A percentile compares a stretch with the other conserved stretches of the same genome.
phyloP scores from a whole-genome alignment of 352 stramenopile genomes.

The Aphanomyces euteiches region DNA sequence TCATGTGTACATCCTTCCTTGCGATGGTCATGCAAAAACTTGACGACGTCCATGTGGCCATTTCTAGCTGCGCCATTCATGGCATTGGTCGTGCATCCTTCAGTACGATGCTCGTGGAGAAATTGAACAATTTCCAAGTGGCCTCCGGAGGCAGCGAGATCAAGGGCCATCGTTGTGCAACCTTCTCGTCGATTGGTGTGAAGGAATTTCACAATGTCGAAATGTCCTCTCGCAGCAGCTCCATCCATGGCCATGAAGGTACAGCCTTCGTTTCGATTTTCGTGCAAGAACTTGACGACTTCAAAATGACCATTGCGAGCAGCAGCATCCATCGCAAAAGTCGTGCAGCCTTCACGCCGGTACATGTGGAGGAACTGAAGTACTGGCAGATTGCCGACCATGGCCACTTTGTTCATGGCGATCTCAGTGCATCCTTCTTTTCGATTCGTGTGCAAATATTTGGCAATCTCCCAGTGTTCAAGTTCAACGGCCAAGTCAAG shows the following conservation, averaged over 20 bases:
- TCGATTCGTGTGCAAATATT: constrained; percentile 35
- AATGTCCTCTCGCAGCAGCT: background rate
- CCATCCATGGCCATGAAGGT: constrained; percentile 8
- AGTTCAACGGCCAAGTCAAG: constrained; percentile 11
- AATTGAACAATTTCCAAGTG: background rate
- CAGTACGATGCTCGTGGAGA: background rate
- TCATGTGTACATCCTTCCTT: constrained; percentile 13
- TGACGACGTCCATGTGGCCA: constrained; percentile 5
- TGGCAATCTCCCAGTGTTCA: constrained; percentile 7
- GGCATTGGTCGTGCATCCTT: constrained; percentile 18
- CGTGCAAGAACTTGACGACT: constrained; percentile 27
- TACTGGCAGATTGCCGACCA: constrained; percentile 32
- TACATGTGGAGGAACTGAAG: constrained; percentile 37
- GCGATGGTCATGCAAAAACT: constrained; percentile 15
- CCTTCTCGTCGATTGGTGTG: constrained; percentile 39
- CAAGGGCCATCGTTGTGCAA: background rate
- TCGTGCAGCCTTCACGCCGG: background rate
- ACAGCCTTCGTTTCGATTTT: constrained; percentile 26
- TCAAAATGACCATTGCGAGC: constrained; percentile 29
- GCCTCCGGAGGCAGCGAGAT: background rate
- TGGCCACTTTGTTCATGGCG: constrained; percentile 1
- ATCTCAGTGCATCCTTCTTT: constrained; percentile 8
- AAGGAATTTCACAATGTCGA: constrained; percentile 36
- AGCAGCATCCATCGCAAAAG: constrained; percentile 25
- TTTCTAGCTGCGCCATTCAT: constrained; percentile 14